Base-by-base conservation (phyloP, 306 rosid species). In the Mimosa bimucronata region DNA sequence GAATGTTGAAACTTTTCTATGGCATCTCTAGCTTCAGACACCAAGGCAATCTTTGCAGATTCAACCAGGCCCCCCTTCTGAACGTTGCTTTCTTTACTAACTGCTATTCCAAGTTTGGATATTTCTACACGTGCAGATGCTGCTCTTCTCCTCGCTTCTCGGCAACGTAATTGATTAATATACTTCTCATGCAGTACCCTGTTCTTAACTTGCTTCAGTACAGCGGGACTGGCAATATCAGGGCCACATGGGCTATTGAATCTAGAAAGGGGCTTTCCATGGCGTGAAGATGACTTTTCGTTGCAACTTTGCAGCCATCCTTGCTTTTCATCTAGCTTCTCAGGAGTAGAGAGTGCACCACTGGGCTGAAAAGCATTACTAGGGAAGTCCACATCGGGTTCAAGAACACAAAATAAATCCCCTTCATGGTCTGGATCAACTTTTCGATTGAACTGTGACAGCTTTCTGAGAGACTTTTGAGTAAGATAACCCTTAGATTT, bases 381-480 rank as follows among this genome's bases (percentile, higher is more conserved):
- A 62, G 90, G 78, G 41, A 81, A 21, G 77, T 80, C 89, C 80
- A 77, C 62, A 81, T 81, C 82, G 30, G 92, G 94, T 83, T 94
- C 98, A 73, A 94, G 91, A 78, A 88, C 84, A 75, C 87, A 85
- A 80, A 94, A 94, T 6, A 94, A 83, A 93, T 94, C 98, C 10
- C 90, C 92, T 76, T 83, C 87, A 68, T 66, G 73, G 64, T 68
- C 88, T 64, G 62, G 84, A 61, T 85, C 85, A 76, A 80, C 87
- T 48, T 73, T 76, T 64, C 76, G 76, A 77, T 79, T 86, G 76
- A 58, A 69, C 55, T 82, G 82, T 80, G 90, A 77, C 78, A 83
- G 83, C 66, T 84, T 82, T 74, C 91, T 77, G 73, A 89, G 83
- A 9, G 86, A 80, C 88, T 91, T 91, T 60, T 80, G 94, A 16